A percentile compares a stretch with the other conserved stretches of the same genome.
These are phyloP conservation scores for Micromonas pusilla DNA, from an alignment of 139 green algal species.

Conservation along the genomic window DNA sequence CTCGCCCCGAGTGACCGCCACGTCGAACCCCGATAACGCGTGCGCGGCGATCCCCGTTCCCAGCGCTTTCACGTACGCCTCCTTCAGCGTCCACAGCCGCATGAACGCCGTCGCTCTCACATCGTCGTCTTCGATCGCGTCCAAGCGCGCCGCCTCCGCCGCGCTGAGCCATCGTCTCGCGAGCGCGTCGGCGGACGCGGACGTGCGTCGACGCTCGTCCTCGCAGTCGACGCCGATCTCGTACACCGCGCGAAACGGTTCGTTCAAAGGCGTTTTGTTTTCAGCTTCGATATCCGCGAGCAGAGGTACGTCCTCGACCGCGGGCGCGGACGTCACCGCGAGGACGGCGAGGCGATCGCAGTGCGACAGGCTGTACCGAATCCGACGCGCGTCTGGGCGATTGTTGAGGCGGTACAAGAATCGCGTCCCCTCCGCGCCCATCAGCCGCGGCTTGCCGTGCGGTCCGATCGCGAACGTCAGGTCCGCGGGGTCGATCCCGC, in stretches of 20 bases:
- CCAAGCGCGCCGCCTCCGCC: neutral
- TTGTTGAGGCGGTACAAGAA: neutral
- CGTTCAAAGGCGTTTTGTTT: too few relatives aligned
- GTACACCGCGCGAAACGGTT: neutral
- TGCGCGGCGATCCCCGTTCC: slow-evolving; percentile 9
- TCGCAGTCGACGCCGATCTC: slow-evolving; percentile 8
- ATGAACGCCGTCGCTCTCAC: neutral
- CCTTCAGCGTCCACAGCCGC: slow-evolving; percentile 10
- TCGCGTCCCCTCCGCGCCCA: neutral
- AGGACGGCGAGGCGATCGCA: neutral
- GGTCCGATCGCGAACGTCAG: neutral
- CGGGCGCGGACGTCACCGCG: neutral
- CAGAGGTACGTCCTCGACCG: neutral
- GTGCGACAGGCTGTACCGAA: slow-evolving; percentile 21
- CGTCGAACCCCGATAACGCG: slow-evolving; percentile 11
- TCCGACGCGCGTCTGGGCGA: neutral
- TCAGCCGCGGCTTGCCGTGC: neutral
- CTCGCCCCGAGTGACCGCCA: neutral
- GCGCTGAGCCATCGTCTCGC: neutral
- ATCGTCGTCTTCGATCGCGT: neutral
- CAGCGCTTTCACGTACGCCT: slow-evolving; percentile 28
- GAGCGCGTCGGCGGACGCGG: neutral
- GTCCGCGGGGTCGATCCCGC: neutral
- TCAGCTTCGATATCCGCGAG: too few relatives aligned
- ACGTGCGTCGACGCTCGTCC: neutral